Base-by-base conservation (phyloP, 352 stramenopile species). In the Aphanomyces cochlioides region DNA sequence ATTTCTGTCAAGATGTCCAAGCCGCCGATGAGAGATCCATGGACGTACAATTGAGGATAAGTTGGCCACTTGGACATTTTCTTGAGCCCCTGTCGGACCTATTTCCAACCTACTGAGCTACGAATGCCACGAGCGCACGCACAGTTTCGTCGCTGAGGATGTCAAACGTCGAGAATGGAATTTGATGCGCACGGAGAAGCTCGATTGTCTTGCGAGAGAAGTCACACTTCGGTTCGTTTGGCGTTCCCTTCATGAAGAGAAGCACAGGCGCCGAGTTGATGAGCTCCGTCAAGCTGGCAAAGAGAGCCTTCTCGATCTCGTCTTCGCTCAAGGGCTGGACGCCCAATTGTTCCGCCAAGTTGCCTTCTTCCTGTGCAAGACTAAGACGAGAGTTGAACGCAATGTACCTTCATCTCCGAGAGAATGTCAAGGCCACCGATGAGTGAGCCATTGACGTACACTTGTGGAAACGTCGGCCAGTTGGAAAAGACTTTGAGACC, bases 381-480 rank as follows among this genome's bases (percentile, higher is more conserved):
- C 6, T 56, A 40, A 40, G 0, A 15, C 10, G 57, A 17, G 41
- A 10, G 56, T 66, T 41, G 65, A 4, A n/a, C 7, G 12, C 7
- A 48, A 70, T 8, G 1, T n/a, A 84, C 76, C 79, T 96, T 89
- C 85, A 99, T 97, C 78, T 99, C 97, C 75, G 96, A 97, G 41
- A 99, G 72, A 72, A 99, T 98, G 77, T 99, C 97, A 38, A 99
- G 82, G 0, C 97, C 97, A 54, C 97, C 97, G 7, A 99, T 73
- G 38, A 99, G 85, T 72, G 97, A 79, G 50, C 97, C 97, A 66
- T 98, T 96, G n/a, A 98, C 92, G 78, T 99, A 99, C 7, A 99
- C 79, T 74, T 99, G 95, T 12, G 97, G 97, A 82, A 91, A 99
- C n/a, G 97, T 99, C 8, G 96, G 96, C 97, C 97, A 99, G 81